Evolutionary conservation across 2,329 filamentous ascomycete genomes (phyloP).

Genomic region (Sarocladium brachiariae): DNA sequence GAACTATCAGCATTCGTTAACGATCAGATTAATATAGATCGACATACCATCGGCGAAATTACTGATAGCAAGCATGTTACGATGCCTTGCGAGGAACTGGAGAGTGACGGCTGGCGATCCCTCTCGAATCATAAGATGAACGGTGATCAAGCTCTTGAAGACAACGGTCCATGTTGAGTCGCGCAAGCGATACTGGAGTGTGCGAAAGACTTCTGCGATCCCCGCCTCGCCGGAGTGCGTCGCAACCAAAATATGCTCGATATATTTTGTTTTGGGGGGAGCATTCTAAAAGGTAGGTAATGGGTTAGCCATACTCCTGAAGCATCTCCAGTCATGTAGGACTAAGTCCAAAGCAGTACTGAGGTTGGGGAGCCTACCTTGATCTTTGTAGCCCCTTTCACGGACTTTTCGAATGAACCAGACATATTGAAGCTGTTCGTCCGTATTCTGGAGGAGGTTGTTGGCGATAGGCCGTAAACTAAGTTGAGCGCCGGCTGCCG

Average conservation of each 20-base stretch:
- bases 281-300: slow-evolving; percentile 57
- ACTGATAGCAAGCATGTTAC: slow-evolving; percentile 78
- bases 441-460: slow-evolving; percentile 13
- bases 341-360: not conserved
- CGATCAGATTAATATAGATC: not conserved
- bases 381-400: slow-evolving; percentile 97
- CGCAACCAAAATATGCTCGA: slow-evolving; percentile 93
- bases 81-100: slow-evolving; percentile 53
- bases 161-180: slow-evolving; percentile 99
- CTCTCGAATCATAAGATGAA: slow-evolving; percentile 96
- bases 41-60: slow-evolving; percentile 83
- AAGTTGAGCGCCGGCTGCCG: slow-evolving; percentile 3
- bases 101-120: slow-evolving; percentile 85
- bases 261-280: slow-evolving; percentile 97
- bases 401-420: slow-evolving; percentile 95
- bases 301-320: no score
- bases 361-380: slow-evolving; percentile 53
- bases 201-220: slow-evolving; percentile 91
- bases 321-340: no score
- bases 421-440: slow-evolving; percentile 47
- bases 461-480: slow-evolving; percentile 12
- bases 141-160: slow-evolving; percentile 93
- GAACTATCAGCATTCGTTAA: not conserved
- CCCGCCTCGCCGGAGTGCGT: slow-evolving; percentile 93
- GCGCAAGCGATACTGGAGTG: slow-evolving; percentile 77